phyloP scores from a whole-genome alignment of 768 basidiomycete species.

The Boletus rex-veris region DNA sequence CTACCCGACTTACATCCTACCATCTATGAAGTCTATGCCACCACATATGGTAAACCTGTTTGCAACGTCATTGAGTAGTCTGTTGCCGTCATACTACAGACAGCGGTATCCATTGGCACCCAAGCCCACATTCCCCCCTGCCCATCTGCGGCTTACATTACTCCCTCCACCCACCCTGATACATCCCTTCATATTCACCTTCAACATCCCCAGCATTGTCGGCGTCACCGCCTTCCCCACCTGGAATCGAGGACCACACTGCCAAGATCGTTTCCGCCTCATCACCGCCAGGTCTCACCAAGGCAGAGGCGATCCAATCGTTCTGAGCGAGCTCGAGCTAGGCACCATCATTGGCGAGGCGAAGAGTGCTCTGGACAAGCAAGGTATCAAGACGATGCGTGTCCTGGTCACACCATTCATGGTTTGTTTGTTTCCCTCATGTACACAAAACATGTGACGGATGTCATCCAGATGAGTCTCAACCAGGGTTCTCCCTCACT shows the following conservation, averaged over 20 bases:
- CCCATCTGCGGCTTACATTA: slow-evolving; percentile 15
- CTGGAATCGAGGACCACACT: slow-evolving; percentile 47
- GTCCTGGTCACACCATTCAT: slow-evolving; percentile 82
- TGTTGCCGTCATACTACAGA: slow-evolving; percentile 25
- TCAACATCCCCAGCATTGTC: slow-evolving; percentile 60
- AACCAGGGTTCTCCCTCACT: slow-evolving; percentile 90
- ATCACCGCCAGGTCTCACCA: slow-evolving; percentile 31
- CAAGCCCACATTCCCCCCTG: slow-evolving; percentile 21
- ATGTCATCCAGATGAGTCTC: slow-evolving; percentile 62
- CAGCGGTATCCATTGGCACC: slow-evolving; percentile 31
- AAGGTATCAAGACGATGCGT: slow-evolving; percentile 55
- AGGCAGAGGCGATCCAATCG: slow-evolving; percentile 21
- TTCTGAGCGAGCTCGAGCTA: slow-evolving; percentile 76
- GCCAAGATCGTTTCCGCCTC: slow-evolving; percentile 46
- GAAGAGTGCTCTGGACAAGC: slow-evolving; percentile 49
- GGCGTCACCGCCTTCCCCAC: slow-evolving; percentile 33
- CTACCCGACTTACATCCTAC: slow-evolving; percentile 61
- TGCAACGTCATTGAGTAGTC: slow-evolving; percentile 29
- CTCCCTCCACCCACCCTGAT: slow-evolving; percentile 41
- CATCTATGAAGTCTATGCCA: slow-evolving; percentile 56
- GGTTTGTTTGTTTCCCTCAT: slow-evolving; percentile 41
- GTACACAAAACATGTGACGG: neutral
- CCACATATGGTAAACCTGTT: slow-evolving; percentile 30
- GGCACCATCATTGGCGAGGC: slow-evolving; percentile 64
- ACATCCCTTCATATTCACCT: slow-evolving; percentile 53